Evolutionary conservation across 2,329 filamentous ascomycete species (phyloP).

Genomic region (Zelopaecilomyces penicillatus): DNA sequence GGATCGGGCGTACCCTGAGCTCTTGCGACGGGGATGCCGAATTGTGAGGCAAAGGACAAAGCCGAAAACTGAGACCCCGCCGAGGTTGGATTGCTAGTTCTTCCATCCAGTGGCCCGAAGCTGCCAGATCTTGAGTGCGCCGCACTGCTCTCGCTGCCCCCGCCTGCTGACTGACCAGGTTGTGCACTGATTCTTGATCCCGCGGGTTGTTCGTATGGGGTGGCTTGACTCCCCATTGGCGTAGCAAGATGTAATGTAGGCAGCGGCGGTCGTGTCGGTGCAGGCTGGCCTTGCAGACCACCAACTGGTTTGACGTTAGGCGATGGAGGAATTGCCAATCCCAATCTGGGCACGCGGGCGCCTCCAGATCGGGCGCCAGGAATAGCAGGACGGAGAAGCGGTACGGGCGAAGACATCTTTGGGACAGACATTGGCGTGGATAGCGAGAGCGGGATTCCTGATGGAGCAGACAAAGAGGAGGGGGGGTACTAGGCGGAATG

Average conservation of each 20-base stretch:
- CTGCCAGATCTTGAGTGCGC: slow-evolving; percentile 77
- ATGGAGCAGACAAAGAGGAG: slow-evolving; percentile 2
- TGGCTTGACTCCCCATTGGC: slow-evolving; percentile 71
- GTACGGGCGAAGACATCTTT: slow-evolving; percentile 67
- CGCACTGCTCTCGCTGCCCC: slow-evolving; percentile 70
- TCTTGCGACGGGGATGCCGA: slow-evolving; percentile 57
- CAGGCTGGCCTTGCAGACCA: slow-evolving; percentile 32
- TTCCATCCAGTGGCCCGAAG: slow-evolving; percentile 68
- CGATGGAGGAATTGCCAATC: slow-evolving; percentile 82
- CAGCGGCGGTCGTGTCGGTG: slow-evolving; percentile 43
- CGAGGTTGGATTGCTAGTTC: slow-evolving; percentile 72
- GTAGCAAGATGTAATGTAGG: slow-evolving; percentile 82
- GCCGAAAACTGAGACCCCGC: slow-evolving; percentile 83
- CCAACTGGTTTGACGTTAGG: slow-evolving; percentile 72
- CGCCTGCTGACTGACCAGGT: slow-evolving; percentile 60
- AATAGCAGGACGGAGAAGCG: slow-evolving; percentile 75
- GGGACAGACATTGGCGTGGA: slow-evolving; percentile 32
- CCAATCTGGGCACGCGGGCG: slow-evolving; percentile 65
- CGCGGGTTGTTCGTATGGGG: slow-evolving; percentile 58
- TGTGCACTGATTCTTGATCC: slow-evolving; percentile 43
- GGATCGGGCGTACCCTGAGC: slow-evolving; percentile 70
- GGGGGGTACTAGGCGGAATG: slow-evolving; percentile 4
- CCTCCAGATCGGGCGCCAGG: slow-evolving; percentile 59
- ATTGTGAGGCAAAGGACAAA: slow-evolving; percentile 68
- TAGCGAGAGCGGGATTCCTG: slow-evolving; percentile 18